Conservation (phyloP, 306 rosid genomes). For the Ammopiptanthus mongolicus region DNA sequence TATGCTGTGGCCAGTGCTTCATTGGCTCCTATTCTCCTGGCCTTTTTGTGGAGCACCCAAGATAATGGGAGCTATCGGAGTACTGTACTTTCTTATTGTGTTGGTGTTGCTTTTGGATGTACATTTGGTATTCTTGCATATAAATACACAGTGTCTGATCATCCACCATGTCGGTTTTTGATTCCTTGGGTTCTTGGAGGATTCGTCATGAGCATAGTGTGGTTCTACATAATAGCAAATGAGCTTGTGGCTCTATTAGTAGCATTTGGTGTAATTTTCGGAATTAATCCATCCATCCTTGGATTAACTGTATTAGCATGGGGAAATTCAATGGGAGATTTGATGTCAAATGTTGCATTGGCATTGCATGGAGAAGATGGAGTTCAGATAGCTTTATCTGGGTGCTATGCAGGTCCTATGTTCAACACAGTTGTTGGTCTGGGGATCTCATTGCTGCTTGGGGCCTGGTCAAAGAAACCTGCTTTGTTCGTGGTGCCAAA, state of each 20-base stretch:
- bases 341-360: slow-evolving; percentile 82
- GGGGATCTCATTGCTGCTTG: slow-evolving; percentile 81
- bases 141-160: slow-evolving; percentile 53
- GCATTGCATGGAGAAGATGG: slow-evolving; percentile 83
- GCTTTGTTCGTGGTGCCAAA: slow-evolving; percentile 43
- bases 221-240: slow-evolving; percentile 94
- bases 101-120: slow-evolving; percentile 57
- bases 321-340: slow-evolving; percentile 98
- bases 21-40: slow-evolving; percentile 81
- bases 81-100: slow-evolving; percentile 35
- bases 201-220: slow-evolving; percentile 88
- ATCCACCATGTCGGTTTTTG: slow-evolving; percentile 54
- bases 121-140: slow-evolving; percentile 73
- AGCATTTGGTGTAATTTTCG: slow-evolving; percentile 73
- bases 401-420: slow-evolving; percentile 98
- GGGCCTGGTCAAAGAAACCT: slow-evolving; percentile 65
- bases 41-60: slow-evolving; percentile 66
- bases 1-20: slow-evolving; percentile 40
- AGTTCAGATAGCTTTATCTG: slow-evolving; percentile 92
- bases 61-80: slow-evolving; percentile 48
- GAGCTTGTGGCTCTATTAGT: slow-evolving; percentile 88
- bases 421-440: slow-evolving; percentile 88
- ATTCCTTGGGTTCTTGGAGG: slow-evolving; percentile 93
- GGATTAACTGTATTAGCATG: slow-evolving; percentile 95
- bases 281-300: slow-evolving; percentile 85